Conservation (phyloP, 1,139 yeast genomes). For the Taiozyma onychis region DNA sequence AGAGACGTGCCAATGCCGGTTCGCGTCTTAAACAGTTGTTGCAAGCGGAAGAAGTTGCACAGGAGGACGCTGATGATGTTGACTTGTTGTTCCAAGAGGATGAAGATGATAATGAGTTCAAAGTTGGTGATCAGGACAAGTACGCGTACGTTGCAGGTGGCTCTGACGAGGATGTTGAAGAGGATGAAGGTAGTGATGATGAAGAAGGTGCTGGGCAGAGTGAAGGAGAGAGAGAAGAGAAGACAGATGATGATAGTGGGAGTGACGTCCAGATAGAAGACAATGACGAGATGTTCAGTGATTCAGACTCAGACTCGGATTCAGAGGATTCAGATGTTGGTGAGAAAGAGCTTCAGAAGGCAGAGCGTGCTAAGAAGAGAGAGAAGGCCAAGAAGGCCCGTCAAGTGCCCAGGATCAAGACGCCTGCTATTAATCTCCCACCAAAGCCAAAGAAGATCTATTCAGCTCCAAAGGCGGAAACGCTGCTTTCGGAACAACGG, state of each 20-base stretch:
- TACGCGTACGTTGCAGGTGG: constrained; percentile 36
- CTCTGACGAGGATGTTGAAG: constrained; percentile 24
- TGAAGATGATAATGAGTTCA: constrained; percentile 77
- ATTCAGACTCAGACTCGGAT: constrained; percentile 21
- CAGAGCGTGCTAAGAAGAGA: constrained; percentile 41
- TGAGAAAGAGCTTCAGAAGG: constrained; percentile 54
- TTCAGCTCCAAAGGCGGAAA: constrained; percentile 38
- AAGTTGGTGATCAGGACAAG: constrained; percentile 63
- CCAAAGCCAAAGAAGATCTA: constrained; percentile 19
- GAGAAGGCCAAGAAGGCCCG: constrained; percentile 34
- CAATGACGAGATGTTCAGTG: constrained; percentile 27
- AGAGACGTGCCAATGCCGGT: constrained; percentile 87
- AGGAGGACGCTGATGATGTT: constrained; percentile 71
- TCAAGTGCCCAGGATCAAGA: constrained; percentile 41
- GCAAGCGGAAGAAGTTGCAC: constrained; percentile 56
- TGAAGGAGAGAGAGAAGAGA: constrained; percentile 17
- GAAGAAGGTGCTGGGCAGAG: constrained; percentile 41
- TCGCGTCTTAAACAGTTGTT: constrained; percentile 70
- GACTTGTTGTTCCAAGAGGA: constrained; percentile 77
- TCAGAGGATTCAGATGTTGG: constrained; percentile 56
- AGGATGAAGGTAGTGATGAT: constrained; percentile 41
- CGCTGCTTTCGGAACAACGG: constrained; percentile 44
- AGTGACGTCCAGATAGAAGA: constrained; percentile 45
- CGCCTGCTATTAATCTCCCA: constrained; percentile 22
- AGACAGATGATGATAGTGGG: constrained; percentile 9